A percentile compares a stretch with the other conserved stretches of the same genome.
Evolutionary conservation across 257 asterid genomes (phyloP).

Genomic region (Capsicum rhomboideum): DNA sequence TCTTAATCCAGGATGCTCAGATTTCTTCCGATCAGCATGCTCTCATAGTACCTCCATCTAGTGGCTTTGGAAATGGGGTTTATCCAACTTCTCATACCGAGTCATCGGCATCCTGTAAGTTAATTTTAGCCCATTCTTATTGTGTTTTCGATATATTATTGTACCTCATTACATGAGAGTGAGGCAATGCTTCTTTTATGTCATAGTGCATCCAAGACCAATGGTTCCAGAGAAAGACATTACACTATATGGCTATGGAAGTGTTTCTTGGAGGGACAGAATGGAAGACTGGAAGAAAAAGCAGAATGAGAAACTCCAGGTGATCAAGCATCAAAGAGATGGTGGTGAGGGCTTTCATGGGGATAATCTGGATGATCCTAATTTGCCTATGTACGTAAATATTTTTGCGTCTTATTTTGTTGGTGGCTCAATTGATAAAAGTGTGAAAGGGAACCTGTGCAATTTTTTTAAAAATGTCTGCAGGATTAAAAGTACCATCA

Average conservation of each 20-base stretch:
- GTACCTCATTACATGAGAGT: background rate
- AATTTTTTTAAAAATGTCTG: background rate
- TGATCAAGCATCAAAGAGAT: slow-evolving; percentile 53
- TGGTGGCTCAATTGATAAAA: background rate
- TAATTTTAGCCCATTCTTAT: background rate
- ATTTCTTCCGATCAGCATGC: slow-evolving; percentile 48
- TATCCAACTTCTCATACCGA: slow-evolving; percentile 34
- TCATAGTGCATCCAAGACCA: slow-evolving; percentile 59
- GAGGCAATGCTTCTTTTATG: background rate
- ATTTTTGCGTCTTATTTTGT: background rate
- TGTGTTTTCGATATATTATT: background rate
- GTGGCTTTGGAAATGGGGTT: slow-evolving; percentile 24
- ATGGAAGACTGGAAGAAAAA: slow-evolving; percentile 86
- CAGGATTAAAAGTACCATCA: background rate
- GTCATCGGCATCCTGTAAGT: slow-evolving; percentile 42
- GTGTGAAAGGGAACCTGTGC: background rate
- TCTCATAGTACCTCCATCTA: slow-evolving; percentile 53
- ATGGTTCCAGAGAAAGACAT: slow-evolving; percentile 81
- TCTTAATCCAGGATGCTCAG: slow-evolving; percentile 36
- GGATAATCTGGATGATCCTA: slow-evolving; percentile 36
- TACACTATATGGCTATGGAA: slow-evolving; percentile 88
- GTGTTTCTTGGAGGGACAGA: slow-evolving; percentile 93
- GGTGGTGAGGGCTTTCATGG: slow-evolving; percentile 34
- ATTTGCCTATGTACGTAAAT: slow-evolving; percentile 56
- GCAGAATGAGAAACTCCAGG: slow-evolving; percentile 59